These are phyloP conservation scores for Coelastrella sp. DNA, from an alignment of 139 green algal species.

Conservation along the genomic window DNA sequence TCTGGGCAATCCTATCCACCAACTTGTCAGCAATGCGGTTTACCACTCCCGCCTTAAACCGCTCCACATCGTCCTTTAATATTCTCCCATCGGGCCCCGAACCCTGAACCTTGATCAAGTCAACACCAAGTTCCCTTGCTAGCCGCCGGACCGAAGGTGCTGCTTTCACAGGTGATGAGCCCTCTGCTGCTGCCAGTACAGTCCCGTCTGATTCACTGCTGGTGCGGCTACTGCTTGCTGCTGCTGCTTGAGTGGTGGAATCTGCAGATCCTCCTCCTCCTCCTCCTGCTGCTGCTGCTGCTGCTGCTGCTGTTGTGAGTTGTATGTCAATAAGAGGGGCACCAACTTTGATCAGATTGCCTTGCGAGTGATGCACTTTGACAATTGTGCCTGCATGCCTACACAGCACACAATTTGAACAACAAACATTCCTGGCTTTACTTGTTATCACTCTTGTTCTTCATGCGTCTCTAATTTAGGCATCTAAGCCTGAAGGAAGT, in stretches of 20 bases:
- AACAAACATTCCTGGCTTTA: not conserved
- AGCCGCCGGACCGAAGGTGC: conserved; percentile 79
- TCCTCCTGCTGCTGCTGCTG: conserved; percentile 14
- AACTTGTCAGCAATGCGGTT: conserved; percentile 17
- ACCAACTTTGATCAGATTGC: conserved; percentile 84
- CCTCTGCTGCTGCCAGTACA: not conserved
- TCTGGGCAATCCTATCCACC: conserved; percentile 10
- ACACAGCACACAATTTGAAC: conserved; percentile 30
- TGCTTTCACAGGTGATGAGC: conserved; percentile 58
- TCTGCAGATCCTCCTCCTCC: not conserved
- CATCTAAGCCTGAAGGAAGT: too few relatives aligned
- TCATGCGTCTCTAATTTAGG: too few relatives aligned
- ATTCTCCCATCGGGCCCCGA: conserved; percentile 81
- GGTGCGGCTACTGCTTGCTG: conserved; percentile 6
- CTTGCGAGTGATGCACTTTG: conserved; percentile 68
- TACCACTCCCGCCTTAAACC: conserved; percentile 9
- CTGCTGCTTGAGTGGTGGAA: not conserved
- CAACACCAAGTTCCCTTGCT: conserved; percentile 76
- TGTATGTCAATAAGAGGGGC: conserved; percentile 80
- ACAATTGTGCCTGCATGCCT: conserved; percentile 68
- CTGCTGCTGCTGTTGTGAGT: conserved; percentile 30
- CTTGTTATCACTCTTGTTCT: too few relatives aligned
- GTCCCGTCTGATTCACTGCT: conserved; percentile 20
- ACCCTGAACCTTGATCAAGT: conserved; percentile 65
- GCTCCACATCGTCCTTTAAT: conserved; percentile 69